Percentiles rank a stretch among this genome's conserved stretches.
Conservation (phyloP, 2,329 filamentous ascomycete species). For the Alternaria arbusti region DNA sequence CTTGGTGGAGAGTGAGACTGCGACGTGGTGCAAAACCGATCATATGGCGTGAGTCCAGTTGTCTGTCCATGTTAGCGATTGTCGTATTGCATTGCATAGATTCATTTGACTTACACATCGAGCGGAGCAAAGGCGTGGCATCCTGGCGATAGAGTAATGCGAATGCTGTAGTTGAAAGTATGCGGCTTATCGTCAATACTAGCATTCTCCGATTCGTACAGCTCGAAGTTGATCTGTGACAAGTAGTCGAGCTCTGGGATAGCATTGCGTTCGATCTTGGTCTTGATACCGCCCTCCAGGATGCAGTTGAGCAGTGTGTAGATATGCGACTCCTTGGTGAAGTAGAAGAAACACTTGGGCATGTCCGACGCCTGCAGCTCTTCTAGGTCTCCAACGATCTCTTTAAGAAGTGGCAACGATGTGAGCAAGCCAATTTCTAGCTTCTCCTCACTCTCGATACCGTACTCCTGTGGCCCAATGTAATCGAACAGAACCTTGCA, state of each 20-base stretch:
- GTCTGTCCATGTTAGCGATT: constrained; percentile 47
- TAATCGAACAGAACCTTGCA: constrained; percentile 98
- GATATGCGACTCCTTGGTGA: constrained; percentile 98
- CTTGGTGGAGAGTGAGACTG: constrained; percentile 85
- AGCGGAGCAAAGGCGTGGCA: constrained; percentile 96
- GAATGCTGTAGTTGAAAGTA: constrained; percentile 91
- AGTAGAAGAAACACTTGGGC: constrained; percentile 97
- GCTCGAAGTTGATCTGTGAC: constrained; percentile 95
- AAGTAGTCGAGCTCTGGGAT: constrained; percentile 98
- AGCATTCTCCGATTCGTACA: constrained; percentile 90
- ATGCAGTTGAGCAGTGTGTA: constrained; percentile 99
- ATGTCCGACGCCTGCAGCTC: constrained; percentile 95
- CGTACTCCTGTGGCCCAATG: constrained; percentile 97
- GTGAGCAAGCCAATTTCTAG: constrained; percentile 97
- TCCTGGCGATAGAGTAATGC: constrained; percentile 92
- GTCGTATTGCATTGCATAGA: not conserved
- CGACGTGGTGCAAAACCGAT: constrained; percentile 92
- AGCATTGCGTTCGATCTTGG: constrained; percentile 92
- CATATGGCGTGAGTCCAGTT: constrained; percentile 93
- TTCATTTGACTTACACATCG: constrained; percentile 66
- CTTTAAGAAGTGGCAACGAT: constrained; percentile 88
- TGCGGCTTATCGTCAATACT: constrained; percentile 65
- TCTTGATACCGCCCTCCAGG: constrained; percentile 93
- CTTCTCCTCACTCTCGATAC: constrained; percentile 94
- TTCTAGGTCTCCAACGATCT: constrained; percentile 96